Evolutionary conservation across 108 stramenopile genomes (phyloP).

Genomic region (Conticribra guillardii): DNA sequence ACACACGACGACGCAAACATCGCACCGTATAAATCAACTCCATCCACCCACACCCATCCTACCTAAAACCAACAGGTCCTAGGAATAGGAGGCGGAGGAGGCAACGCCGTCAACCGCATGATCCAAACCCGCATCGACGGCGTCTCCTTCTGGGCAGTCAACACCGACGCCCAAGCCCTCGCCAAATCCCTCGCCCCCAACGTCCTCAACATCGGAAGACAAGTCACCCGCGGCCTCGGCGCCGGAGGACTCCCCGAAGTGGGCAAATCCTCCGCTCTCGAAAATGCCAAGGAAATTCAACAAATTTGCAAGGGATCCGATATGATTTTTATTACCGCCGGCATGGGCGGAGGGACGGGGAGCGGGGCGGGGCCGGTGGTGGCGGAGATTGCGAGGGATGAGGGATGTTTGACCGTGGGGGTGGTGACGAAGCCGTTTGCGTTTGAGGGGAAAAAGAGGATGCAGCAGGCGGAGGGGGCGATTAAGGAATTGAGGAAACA

Average conservation of each 20-base stretch:
- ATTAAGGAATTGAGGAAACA: conserved; percentile 65
- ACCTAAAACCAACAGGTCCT: conserved; percentile 43
- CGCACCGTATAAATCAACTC: background rate
- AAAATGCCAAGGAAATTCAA: conserved; percentile 67
- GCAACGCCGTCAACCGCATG: conserved; percentile 87
- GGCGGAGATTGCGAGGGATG: conserved; percentile 75
- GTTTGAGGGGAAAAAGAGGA: conserved; percentile 86
- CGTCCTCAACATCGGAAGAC: conserved; percentile 75
- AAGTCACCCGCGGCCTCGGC: conserved; percentile 85
- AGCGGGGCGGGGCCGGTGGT: conserved; percentile 87
- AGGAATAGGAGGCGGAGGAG: conserved; percentile 77
- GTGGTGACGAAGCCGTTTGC: conserved; percentile 90
- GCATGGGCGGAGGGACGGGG: conserved; percentile 94
- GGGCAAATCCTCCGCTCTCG: conserved; percentile 83
- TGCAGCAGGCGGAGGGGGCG: conserved; percentile 82
- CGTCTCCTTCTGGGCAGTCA: conserved; percentile 91
- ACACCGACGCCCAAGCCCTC: conserved; percentile 90
- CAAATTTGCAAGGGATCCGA: conserved; percentile 83
- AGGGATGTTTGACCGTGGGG: conserved; percentile 74
- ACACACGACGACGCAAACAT: background rate
- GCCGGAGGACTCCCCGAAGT: conserved; percentile 88
- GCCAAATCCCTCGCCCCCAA: conserved; percentile 61
- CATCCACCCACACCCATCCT: background rate
- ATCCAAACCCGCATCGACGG: conserved; percentile 81
- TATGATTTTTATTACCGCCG: conserved; percentile 88